Evolutionary conservation across 352 stramenopile species (phyloP).

Genomic region (Phytophthora agathidicida): DNA sequence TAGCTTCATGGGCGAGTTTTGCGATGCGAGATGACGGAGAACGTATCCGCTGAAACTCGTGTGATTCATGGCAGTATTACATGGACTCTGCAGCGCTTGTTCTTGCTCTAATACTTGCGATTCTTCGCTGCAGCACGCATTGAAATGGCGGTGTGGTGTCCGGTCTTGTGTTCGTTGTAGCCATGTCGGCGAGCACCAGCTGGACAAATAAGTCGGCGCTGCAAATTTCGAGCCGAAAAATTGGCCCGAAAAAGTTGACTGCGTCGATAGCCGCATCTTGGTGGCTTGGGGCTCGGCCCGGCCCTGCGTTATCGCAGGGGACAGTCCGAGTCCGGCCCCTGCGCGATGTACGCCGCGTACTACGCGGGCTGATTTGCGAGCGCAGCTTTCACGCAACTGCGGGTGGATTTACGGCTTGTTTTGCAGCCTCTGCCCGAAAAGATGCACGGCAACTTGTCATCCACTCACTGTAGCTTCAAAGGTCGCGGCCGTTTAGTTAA

Average conservation of each 20-base stretch:
- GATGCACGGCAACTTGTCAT: background rate
- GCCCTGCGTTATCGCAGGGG: background rate
- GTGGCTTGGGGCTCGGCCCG: conserved; percentile 12
- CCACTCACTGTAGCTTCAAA: background rate
- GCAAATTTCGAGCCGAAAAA: background rate
- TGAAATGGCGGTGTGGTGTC: background rate
- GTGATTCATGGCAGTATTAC: no score
- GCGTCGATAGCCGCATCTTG: conserved; percentile 5
- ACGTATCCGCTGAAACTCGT: no score
- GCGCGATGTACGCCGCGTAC: conserved; percentile 1
- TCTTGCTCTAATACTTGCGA: no score
- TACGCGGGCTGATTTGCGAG: background rate
- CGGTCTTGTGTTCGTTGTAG: conserved; percentile 2
- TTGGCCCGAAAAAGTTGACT: conserved; percentile 1
- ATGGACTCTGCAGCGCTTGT: no score
- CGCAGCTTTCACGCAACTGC: background rate
- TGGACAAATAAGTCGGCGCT: background rate
- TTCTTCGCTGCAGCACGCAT: background rate
- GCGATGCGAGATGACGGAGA: no score
- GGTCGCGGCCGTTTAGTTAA: background rate
- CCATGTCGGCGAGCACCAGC: background rate
- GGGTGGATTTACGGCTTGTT: background rate
- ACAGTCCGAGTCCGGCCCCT: conserved; percentile 11
- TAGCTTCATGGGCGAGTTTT: no score
- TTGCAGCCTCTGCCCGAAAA: background rate